Percentiles rank a stretch among this genome's conserved stretches.
Evolutionary conservation across 2,329 filamentous ascomycete genomes (phyloP).

Genomic region (Sclerotiophoma versabilis): DNA sequence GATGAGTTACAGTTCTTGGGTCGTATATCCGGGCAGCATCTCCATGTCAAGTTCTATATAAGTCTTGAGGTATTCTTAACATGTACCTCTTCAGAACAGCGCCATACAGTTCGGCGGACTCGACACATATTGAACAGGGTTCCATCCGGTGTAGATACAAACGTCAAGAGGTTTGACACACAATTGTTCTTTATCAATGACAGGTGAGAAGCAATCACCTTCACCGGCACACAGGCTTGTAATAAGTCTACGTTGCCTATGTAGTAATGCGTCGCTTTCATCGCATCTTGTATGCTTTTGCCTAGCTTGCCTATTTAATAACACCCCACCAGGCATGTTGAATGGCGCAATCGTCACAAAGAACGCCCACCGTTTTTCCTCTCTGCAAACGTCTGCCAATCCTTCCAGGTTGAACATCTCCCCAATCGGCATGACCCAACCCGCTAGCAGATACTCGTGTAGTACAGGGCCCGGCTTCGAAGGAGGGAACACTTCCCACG

Average conservation of each 20-base stretch:
- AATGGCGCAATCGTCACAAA: conserved; percentile 54
- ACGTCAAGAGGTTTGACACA: no score
- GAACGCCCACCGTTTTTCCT: conserved; percentile 52
- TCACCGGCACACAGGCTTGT: no score
- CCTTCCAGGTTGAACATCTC: conserved; percentile 54
- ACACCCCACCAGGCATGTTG: conserved; percentile 53
- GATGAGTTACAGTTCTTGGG: neutral
- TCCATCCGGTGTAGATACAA: no score
- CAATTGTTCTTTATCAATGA: no score
- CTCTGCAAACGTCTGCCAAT: conserved; percentile 49
- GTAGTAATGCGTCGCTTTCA: no score
- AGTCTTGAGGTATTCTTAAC: no score
- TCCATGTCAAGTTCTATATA: neutral
- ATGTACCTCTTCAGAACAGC: conserved; percentile 36
- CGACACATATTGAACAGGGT: conserved; percentile 21
- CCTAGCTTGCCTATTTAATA: no score
- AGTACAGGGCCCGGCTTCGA: conserved; percentile 24
- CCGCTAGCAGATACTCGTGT: conserved; percentile 39
- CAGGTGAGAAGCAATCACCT: no score
- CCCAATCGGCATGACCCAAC: conserved; percentile 58
- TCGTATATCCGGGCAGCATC: neutral
- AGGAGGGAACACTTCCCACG: conserved; percentile 46
- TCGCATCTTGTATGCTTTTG: no score
- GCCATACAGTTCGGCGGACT: conserved; percentile 46
- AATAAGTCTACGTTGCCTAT: no score